phyloP scores from a whole-genome alignment of 352 stramenopile species.

The Phytophthora agathidicida region DNA sequence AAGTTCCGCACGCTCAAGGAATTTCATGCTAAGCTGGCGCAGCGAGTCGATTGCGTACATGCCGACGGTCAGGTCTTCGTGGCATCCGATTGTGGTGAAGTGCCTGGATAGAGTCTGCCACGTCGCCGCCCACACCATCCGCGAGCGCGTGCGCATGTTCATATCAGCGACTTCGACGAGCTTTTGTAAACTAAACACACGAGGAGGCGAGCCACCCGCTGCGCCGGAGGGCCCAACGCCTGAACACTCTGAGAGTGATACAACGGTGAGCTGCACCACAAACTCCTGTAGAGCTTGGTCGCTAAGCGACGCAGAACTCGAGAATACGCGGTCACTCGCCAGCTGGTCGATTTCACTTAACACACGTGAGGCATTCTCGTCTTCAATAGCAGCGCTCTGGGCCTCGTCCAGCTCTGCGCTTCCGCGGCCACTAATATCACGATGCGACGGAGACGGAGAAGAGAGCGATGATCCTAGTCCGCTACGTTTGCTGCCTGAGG shows the following conservation, averaged over 20 bases:
- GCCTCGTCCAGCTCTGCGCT: slow-evolving; percentile 49
- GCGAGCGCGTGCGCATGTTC: slow-evolving; percentile 97
- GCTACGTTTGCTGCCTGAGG: slow-evolving; percentile 29
- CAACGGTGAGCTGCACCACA: slow-evolving; percentile 88
- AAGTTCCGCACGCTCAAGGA: slow-evolving; percentile 98
- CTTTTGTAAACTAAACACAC: slow-evolving; percentile 99
- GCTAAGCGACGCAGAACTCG: slow-evolving; percentile 82
- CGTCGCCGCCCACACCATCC: slow-evolving; percentile 98
- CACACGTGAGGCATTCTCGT: slow-evolving; percentile 86
- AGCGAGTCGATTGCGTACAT: slow-evolving; percentile 99
- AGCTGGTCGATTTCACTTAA: slow-evolving; percentile 86
- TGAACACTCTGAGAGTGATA: slow-evolving; percentile 92
- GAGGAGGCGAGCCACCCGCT: slow-evolving; percentile 67
- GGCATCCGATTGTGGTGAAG: slow-evolving; percentile 97
- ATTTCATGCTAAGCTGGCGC: slow-evolving; percentile 99
- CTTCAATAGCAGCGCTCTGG: slow-evolving; percentile 79
- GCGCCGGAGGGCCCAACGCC: slow-evolving; percentile 41
- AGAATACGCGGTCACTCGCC: slow-evolving; percentile 92
- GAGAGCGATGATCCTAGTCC: slow-evolving; percentile 31
- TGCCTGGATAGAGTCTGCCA: slow-evolving; percentile 97
- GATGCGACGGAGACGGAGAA: slow-evolving; percentile 62
- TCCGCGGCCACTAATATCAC: slow-evolving; percentile 41
- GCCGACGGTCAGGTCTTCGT: slow-evolving; percentile 96
- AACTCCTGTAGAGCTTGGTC: slow-evolving; percentile 89
- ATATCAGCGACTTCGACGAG: slow-evolving; percentile 99